Base-by-base conservation (phyloP, 1,139 yeast species). In the Pichia sp. region DNA sequence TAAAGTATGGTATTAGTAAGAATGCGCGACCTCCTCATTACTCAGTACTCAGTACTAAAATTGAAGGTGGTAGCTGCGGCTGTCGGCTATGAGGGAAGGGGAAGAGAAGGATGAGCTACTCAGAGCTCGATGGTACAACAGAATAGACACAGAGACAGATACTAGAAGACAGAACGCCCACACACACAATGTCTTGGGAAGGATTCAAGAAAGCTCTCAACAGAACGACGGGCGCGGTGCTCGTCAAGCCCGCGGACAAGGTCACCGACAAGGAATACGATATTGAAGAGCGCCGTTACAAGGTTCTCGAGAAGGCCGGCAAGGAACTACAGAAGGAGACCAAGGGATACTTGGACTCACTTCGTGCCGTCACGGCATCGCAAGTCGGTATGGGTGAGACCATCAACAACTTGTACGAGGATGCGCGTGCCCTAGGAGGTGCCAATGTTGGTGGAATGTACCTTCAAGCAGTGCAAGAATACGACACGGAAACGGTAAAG, bases 341-440 rank as follows among this genome's bases (percentile, higher is more conserved):
- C 35, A 91, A 87, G 60, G 96, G 96, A 0, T 91, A 86, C 56
- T 68, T 91, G 53, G 98, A 93, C 59, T 80, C 96, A 2, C 63
- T 91, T 44, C 64, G 93, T 64, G 96, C 96, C 6, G 94, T 91
- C 56, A 88, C 97, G 1, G 95, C 96, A 12, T 78, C 97, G 0
- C 98, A 93, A 61, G 93, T 88, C 18, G 80, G 91, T 11, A 93
- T 91, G 64, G 96, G 97, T 3, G 97, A 88, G 60, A 88, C 93
- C 37, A 88, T 93, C 40, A 84, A 91, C 38, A 91, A 88, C 43
- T 74, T 91, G 47, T 91, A 91, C 56, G 97, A 93, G 49, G 97
- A 91, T 53, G 78, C 94, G 15, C 86, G 88, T 48, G 74, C 78
- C 32, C 60, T 69, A 33, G 85, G 79, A 35, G 77, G 79, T 20